phyloP scores from a whole-genome alignment of 2,329 filamentous ascomycete species.

The Harringtonia lauricola region DNA sequence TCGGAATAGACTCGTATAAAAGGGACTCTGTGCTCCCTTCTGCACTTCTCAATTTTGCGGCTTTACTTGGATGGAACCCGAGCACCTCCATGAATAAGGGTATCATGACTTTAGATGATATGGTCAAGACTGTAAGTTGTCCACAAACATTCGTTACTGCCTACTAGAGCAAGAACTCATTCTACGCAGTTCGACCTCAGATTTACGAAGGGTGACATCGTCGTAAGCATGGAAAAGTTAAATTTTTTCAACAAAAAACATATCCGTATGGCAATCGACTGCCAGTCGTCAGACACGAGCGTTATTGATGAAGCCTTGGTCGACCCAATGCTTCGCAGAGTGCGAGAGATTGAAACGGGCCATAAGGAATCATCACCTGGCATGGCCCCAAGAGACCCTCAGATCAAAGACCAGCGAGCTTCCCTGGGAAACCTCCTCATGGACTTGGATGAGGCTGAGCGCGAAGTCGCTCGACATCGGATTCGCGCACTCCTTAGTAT shows the following conservation, averaged over 20 bases:
- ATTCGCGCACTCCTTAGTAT: constrained; percentile 9
- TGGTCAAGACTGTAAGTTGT: constrained; percentile 56
- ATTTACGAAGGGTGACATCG: constrained; percentile 84
- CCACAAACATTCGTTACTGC: not conserved
- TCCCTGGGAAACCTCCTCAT: constrained; percentile 4
- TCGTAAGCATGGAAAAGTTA: constrained; percentile 71
- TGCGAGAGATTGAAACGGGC: constrained; percentile 8
- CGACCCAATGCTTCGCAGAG: constrained; percentile 12
- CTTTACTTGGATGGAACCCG: constrained; percentile 76
- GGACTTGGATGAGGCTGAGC: not conserved
- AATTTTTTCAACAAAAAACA: constrained; percentile 55
- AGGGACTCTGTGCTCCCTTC: constrained; percentile 33
- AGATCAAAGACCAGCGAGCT: not conserved
- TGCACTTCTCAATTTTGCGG: constrained; percentile 66
- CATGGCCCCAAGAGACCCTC: not conserved
- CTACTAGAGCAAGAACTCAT: not conserved
- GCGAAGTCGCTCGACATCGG: not conserved
- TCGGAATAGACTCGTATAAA: constrained; percentile 38
- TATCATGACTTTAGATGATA: constrained; percentile 57
- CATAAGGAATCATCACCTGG: not conserved
- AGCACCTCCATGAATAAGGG: constrained; percentile 40
- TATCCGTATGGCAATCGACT: constrained; percentile 10
- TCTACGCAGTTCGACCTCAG: constrained; percentile 38
- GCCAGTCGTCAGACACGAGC: constrained; percentile 3
- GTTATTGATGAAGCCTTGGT: constrained; percentile 11